phyloP scores from a whole-genome alignment of 23 red algal species.

The Gracilaria domingensis region DNA sequence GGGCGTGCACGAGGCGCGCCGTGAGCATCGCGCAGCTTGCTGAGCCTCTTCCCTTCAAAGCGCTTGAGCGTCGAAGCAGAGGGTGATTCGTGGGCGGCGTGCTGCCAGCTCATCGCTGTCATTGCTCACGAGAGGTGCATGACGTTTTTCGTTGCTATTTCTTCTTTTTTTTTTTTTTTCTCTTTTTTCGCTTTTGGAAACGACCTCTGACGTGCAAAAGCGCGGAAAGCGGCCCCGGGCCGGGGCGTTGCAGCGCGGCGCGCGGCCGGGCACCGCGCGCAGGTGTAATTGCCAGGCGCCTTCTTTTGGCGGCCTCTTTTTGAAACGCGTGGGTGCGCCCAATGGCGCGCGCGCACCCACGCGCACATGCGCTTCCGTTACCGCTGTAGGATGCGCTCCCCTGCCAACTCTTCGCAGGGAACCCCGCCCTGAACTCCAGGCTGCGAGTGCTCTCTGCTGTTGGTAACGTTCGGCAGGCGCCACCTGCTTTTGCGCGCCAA shows the following conservation, averaged over 20 bases:
- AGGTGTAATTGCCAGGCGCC: neutral
- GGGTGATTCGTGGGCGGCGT: neutral
- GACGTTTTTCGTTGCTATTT: slow-evolving; percentile 5
- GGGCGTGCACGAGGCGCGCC: too few species aligned
- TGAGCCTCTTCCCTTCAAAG: neutral
- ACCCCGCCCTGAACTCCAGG: too few species aligned
- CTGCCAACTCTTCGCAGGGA: too few species aligned
- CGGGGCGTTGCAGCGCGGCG: neutral
- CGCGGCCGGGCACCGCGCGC: neutral
- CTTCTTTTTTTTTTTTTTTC: neutral
- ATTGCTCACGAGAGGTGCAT: slow-evolving; percentile 3
- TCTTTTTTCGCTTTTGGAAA: neutral
- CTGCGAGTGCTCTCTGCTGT: too few species aligned
- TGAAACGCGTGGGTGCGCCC: neutral
- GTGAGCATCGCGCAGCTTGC: too few species aligned
- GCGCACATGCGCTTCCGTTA: slow-evolving; percentile 16
- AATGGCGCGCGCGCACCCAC: neutral
- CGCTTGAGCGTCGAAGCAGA: neutral
- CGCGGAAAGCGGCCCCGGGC: neutral
- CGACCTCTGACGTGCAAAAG: neutral
- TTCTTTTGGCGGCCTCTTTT: neutral
- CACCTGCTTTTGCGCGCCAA: too few species aligned
- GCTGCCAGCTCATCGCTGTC: slow-evolving; percentile 28
- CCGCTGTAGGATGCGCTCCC: too few species aligned
- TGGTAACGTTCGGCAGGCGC: too few species aligned